phyloP scores from a whole-genome alignment of 331 rosid species.

The Quercus tomentella region DNA sequence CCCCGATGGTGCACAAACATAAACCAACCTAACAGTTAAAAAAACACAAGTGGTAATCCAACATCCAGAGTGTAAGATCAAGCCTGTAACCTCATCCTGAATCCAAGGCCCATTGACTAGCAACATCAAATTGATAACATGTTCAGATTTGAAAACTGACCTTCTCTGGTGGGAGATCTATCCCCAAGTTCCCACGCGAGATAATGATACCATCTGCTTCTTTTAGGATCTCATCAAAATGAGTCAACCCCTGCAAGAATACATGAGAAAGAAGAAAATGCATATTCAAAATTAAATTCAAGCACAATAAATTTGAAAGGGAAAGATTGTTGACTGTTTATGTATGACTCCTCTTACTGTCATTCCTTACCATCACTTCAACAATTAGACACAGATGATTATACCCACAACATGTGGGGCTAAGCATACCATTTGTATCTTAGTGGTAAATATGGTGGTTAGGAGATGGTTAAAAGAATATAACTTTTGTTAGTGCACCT shows the following conservation, averaged over 20 bases:
- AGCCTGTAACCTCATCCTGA: slow-evolving; percentile 42
- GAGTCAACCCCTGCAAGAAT: slow-evolving; percentile 68
- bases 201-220: slow-evolving; percentile 98
- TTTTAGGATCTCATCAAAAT: slow-evolving; percentile 90
- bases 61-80: slow-evolving; percentile 33
- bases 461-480: slow-evolving; percentile 4
- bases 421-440: neutral
- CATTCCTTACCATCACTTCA: neutral
- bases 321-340: neutral
- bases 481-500: slow-evolving; percentile 19
- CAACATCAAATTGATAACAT: neutral
- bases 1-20: neutral
- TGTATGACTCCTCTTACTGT: neutral
- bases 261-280: neutral
- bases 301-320: slow-evolving; percentile 27
- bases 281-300: slow-evolving; percentile 38
- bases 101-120: neutral
- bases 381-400: neutral
- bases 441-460: neutral
- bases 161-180: slow-evolving; percentile 99
- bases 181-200: slow-evolving; percentile 98
- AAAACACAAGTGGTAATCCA: slow-evolving; percentile 12
- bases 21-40: neutral
- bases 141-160: slow-evolving; percentile 32
- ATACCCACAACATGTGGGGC: neutral